Evolutionary conservation across 768 basidiomycete species (phyloP), one percentile per base, ranked within the genome.

Genomic region (Cystobasidium onofrii): DNA sequence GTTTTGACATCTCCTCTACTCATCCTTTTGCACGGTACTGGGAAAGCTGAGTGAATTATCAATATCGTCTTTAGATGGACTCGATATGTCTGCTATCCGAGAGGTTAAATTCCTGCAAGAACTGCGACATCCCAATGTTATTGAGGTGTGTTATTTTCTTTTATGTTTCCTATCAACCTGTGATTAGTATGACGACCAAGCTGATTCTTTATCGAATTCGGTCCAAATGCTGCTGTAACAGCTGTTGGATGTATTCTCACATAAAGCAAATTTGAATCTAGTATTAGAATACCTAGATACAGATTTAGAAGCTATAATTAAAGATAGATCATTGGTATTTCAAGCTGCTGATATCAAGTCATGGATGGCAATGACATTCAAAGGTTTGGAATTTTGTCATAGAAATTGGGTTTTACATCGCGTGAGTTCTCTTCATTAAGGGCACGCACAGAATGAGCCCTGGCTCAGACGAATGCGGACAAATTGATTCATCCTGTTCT

Each of bases 341-440:
- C 84, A 93, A 36, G 90, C 91, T 1, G 91, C 91, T 0, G 96
- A 99, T 81, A 93, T 97, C 83, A 99, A 99, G 81, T 89, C 90
- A 76, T 99, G 96, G 95, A 91, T 96, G 87, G 90, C 91, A 13
- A 98, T 98, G 96, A 93, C 90, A 0, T 88, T 98, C 79, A 88
- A 93, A 46, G 96, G 96, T 1, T 84, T 99, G n/a, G 96, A 98
- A 81, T 98, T 96, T 81, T 97, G 96, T 77, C 96, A 99, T 80
- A 84, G 94, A 64, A 94, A 93, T 81, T 94, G 88, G 78, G 86
- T 98, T 70, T 84, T 99, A 27, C 96, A 99, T 82, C 86, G 96
- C 69, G 95, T 96, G 80, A 76, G 86, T 74, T 25, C 6, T 6
- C 39, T n/a, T n/a, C 6, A 39, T 15, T 15, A 39, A 39, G 15